Base-by-base conservation (phyloP, 106 monocot species). In the Amphibolis antarctica region DNA sequence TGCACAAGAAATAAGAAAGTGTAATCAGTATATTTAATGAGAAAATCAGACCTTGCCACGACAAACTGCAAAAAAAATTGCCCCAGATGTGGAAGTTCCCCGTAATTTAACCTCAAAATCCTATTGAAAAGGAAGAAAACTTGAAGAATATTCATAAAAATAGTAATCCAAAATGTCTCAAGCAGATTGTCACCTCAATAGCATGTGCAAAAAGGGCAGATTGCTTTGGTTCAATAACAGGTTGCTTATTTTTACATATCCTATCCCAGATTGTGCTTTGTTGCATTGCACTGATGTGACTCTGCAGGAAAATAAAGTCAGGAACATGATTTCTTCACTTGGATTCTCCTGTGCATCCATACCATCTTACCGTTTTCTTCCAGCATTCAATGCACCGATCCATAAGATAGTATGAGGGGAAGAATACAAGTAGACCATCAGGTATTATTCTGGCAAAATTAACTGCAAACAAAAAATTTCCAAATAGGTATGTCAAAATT, bases 371-470 rank as follows among this genome's bases (percentile, higher is more conserved):
- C 86, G 77, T 87, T 68, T 63, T 79, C 76, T 91, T 90, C 98
- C 98, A 98, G 67, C 82, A 98, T 22, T 77, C 82, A 69, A 98
- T 85, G 72, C 90, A 91, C 70, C 78, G 77, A 59, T 91, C 82
- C 98, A 98, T 90, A 76, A 98, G 76, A 72, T 84, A 98, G 68
- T 98, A 98, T 48, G 98, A 98, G 10, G 98, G 85, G 44, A 98
- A 98, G 71, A 98, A 98, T 21, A 98, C 85, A 46, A 98, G 90
- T 46, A 98, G 66, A 47, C 98, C 90, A 85, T 86, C 91, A 62
- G 98, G 90, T 60, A 96, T 86, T 73, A 91, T 79, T 58, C 91
- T 77, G 53, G 98, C 71, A 80, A 90, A 96, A 82, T 96, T 93
- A 26, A 88, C 93, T 93, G 85, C 74, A 64, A 56, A 49, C 12